Evolutionary conservation across 495 filamentous ascomycete species (phyloP).

Genomic region (Neohortaea acidophila): DNA sequence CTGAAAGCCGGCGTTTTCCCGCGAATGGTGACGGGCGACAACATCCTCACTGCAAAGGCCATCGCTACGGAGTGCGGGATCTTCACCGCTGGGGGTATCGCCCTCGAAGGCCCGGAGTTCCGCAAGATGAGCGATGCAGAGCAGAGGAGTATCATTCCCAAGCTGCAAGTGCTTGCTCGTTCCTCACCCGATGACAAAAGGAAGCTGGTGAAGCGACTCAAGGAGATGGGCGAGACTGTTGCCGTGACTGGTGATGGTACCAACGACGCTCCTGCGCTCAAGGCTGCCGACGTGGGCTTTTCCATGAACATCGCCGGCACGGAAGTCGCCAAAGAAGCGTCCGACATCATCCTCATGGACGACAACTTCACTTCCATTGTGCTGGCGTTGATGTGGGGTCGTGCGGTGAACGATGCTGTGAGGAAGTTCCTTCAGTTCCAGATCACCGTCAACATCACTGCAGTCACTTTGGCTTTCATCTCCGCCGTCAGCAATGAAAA

Average conservation of each 20-base stretch:
- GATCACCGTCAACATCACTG: conserved; percentile 82
- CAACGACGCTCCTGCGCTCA: conserved; percentile 79
- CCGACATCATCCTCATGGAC: conserved; percentile 87
- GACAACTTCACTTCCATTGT: conserved; percentile 88
- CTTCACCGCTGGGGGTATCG: conserved; percentile 53
- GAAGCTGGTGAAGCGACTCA: conserved; percentile 61
- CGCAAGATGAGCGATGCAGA: conserved; percentile 49
- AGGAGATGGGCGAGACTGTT: conserved; percentile 76
- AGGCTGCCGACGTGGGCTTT: conserved; percentile 78
- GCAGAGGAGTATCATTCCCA: conserved; percentile 56
- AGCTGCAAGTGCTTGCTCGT: conserved; percentile 68
- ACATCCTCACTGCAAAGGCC: conserved; percentile 68
- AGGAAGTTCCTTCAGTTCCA: conserved; percentile 92
- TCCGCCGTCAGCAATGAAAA: conserved; percentile 52
- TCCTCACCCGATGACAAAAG: conserved; percentile 78
- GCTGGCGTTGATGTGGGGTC: conserved; percentile 75
- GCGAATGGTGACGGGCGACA: conserved; percentile 87
- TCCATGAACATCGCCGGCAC: conserved; percentile 87
- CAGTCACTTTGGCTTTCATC: conserved; percentile 69
- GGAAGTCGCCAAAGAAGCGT: conserved; percentile 84
- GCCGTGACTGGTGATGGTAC: conserved; percentile 90
- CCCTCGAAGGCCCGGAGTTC: conserved; percentile 74
- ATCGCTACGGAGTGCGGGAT: conserved; percentile 79
- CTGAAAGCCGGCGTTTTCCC: conserved; percentile 69
- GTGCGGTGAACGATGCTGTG: conserved; percentile 76